These are phyloP conservation scores for Coemansia reversa DNA, from an alignment of 192 early-diverging fungal genomes.

Conservation along the genomic window DNA sequence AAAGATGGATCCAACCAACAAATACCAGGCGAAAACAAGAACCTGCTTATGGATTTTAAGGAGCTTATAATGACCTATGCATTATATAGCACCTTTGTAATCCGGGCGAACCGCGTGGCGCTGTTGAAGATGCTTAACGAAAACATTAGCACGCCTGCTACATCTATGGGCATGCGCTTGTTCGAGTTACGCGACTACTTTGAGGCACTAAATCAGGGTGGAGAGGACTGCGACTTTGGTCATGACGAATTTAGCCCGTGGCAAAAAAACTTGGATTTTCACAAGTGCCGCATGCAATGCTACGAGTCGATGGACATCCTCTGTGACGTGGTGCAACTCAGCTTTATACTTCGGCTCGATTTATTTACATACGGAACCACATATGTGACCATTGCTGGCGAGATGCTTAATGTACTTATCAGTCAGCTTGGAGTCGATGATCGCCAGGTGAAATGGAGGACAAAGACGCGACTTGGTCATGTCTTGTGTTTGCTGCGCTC, in stretches of 20 bases:
- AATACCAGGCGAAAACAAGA: constrained; percentile 17
- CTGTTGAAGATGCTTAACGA: constrained; percentile 41
- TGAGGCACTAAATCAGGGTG: constrained; percentile 24
- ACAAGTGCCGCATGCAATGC: constrained; percentile 43
- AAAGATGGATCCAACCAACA: constrained; percentile 1
- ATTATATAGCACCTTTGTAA: constrained; percentile 43
- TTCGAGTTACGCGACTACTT: constrained; percentile 50
- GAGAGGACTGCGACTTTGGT: constrained; percentile 12
- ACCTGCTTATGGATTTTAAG: constrained; percentile 48
- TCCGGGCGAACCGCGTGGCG: constrained; percentile 49
- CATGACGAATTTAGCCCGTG: constrained; percentile 21
- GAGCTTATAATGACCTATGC: constrained; percentile 52
- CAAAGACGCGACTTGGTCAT: constrained; percentile 42
- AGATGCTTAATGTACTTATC: constrained; percentile 44
- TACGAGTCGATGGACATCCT: constrained; percentile 47
- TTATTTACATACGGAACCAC: constrained; percentile 48
- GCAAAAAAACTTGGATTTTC: constrained; percentile 44
- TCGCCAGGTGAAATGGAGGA: constrained; percentile 27
- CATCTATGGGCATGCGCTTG: constrained; percentile 42
- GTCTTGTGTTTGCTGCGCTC: constrained; percentile 40
- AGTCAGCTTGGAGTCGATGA: constrained; percentile 40
- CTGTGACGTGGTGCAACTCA: constrained; percentile 45
- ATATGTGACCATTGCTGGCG: constrained; percentile 45
- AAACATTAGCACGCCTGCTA: constrained; percentile 27
- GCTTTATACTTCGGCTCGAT: constrained; percentile 42